Evolutionary conservation across 805 yeast species (phyloP).

Genomic region (Cyberlindnera galapagoensis): DNA sequence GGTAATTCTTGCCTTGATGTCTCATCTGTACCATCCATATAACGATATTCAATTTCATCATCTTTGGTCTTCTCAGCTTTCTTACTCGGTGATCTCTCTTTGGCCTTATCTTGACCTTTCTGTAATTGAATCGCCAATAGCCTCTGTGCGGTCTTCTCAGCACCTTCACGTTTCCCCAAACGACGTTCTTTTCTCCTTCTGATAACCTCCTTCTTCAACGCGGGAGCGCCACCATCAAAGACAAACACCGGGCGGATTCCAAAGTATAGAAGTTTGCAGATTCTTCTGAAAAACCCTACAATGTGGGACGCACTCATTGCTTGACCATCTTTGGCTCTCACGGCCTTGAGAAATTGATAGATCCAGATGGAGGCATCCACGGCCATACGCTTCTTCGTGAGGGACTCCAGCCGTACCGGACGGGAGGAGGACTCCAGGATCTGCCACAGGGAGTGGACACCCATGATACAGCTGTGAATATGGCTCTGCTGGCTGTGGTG

Average conservation of each 20-base stretch:
- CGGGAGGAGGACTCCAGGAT: slow-evolving; percentile 83
- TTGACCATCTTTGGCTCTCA: slow-evolving; percentile 79
- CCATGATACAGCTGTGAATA: no score
- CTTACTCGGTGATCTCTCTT: slow-evolving; percentile 12
- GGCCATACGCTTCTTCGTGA: slow-evolving; percentile 74
- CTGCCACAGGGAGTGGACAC: slow-evolving; percentile 94
- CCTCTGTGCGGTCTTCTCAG: slow-evolving; percentile 70
- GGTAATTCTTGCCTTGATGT: slow-evolving; percentile 2
- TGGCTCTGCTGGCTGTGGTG: no score
- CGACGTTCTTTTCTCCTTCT: slow-evolving; percentile 64
- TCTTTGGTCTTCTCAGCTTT: slow-evolving; percentile 2
- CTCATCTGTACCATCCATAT: slow-evolving; percentile 24
- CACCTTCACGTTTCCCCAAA: slow-evolving; percentile 65
- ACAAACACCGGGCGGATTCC: slow-evolving; percentile 89
- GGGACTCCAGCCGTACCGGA: slow-evolving; percentile 83
- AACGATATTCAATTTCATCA: slow-evolving; percentile 26
- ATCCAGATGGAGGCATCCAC: slow-evolving; percentile 99
- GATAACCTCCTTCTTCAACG: slow-evolving; percentile 73
- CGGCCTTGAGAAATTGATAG: slow-evolving; percentile 92
- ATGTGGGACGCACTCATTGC: slow-evolving; percentile 75
- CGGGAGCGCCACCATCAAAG: slow-evolving; percentile 94
- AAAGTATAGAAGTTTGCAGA: slow-evolving; percentile 80
- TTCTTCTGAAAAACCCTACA: slow-evolving; percentile 92
- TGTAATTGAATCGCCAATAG: slow-evolving; percentile 77
- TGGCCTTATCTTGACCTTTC: slow-evolving; percentile 19